Evolutionary conservation across 2,329 filamentous ascomycete genomes (phyloP), one percentile per base, ranked within the genome.

Genomic region (Xylariaceae sp.): DNA sequence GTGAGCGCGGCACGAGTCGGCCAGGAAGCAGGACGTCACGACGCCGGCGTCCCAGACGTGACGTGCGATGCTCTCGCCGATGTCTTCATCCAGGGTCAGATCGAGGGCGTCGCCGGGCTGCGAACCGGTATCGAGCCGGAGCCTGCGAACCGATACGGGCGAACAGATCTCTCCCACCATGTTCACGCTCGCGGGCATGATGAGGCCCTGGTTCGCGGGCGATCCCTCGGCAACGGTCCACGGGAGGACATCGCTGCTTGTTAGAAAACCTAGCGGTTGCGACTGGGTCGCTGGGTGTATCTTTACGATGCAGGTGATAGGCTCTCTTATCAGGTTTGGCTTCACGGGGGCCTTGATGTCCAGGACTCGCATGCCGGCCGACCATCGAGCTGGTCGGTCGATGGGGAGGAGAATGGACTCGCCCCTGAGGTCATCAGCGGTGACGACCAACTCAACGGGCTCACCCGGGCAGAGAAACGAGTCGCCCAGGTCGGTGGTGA

Each of bases 1-100:
- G 7, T 40, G 20, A 7, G 44, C 56, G 3, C 53, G 54, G 20
- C 63, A 65, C 0, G 57, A 53, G 20, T 69, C 67, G 1, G 70
- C 70, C 10, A 80, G 46, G 10, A 74, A 64, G 23, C 52, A 66
- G 1, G 76, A 70, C 1, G 78, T 76, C 5, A 81, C 72, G 9
- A 85, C 71, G 0, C 83, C 83, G 1, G 77, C 82, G 50, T 86
- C 83, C 83, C 83, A 86, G 5, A 85, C 74, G 57, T 85, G 82
- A 2, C 82, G 77, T 0, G 82, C 82, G 52, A 86, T 85, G 64
- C 81, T 84, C 69, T 85, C 82, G 14, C 81, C 82, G 9, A 85
- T 77, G 50, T 84, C 81, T 57, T 86, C 83, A 50, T 81, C 78
- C 3, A 85, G 70, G 23, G 77, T 73, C 7, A 83, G 57, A 9